Percentiles rank a stretch among this genome's conserved stretches.
These are phyloP conservation scores for Ceratobasidium sp. DNA, from an alignment of 1,284 basidiomycete species.

Conservation along the genomic window DNA sequence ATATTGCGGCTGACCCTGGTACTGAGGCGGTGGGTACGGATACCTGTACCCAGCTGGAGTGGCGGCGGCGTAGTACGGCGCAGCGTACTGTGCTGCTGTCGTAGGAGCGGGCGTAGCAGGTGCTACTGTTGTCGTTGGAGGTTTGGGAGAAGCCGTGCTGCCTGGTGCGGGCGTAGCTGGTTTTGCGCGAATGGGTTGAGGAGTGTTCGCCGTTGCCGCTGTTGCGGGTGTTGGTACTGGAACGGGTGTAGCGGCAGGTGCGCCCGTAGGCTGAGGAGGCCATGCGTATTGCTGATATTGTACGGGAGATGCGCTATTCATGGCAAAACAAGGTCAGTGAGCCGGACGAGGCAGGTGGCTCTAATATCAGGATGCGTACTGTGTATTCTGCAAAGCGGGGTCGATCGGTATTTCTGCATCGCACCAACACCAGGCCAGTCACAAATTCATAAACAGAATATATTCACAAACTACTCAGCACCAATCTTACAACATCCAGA, in stretches of 20 bases:
- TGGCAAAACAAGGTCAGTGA: conserved; percentile 4
- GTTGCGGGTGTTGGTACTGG: conserved; percentile 2
- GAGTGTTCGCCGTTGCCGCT: conserved; percentile 9
- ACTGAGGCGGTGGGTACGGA: conserved; percentile 35
- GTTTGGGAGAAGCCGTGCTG: conserved; percentile 47
- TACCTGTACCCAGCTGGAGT: conserved; percentile 31
- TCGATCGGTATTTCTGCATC: conserved; percentile 70
- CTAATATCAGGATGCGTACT: conserved; percentile 19
- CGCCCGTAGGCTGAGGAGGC: conserved; percentile 34
- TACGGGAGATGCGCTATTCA: conserved; percentile 23
- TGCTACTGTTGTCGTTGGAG: conserved; percentile 44
- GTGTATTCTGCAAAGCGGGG: conserved; percentile 64
- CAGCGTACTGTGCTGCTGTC: conserved; percentile 21
- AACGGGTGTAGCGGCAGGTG: conserved; percentile 31
- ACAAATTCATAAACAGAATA: conserved; percentile 29
- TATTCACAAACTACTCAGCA: conserved; percentile 37
- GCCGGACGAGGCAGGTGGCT: background rate
- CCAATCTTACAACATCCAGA: conserved; percentile 15
- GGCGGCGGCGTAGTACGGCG: conserved; percentile 29
- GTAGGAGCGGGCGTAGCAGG: conserved; percentile 36
- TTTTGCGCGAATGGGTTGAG: conserved; percentile 49
- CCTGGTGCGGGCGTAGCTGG: conserved; percentile 24
- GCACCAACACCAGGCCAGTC: conserved; percentile 13
- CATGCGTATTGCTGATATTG: conserved; percentile 20
- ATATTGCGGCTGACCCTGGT: conserved; percentile 41